Percentiles rank a stretch among this genome's conserved stretches.
Conservation (phyloP, 768 basidiomycete genomes). For the Xanthoconium stramineum region DNA sequence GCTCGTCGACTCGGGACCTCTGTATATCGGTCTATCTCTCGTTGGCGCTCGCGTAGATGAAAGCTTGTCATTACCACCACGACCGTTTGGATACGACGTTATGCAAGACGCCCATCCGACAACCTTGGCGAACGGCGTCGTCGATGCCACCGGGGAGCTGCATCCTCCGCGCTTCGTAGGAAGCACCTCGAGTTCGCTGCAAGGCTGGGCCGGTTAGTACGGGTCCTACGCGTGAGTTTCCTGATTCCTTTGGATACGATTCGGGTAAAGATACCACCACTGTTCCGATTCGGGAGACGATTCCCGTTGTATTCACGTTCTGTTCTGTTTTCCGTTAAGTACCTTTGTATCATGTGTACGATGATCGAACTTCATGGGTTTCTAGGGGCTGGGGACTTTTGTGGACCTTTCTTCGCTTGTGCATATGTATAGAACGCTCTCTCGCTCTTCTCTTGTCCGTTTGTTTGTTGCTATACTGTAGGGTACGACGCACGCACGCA, state of each 20-base stretch:
- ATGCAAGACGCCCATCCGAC: slow-evolving; percentile 6
- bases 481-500: not conserved
- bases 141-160: not conserved
- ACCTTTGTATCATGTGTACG: not conserved
- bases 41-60: not conserved
- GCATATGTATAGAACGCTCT: not conserved
- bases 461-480: not conserved
- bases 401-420: not conserved
- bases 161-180: slow-evolving; percentile 11
- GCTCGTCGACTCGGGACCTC: not conserved
- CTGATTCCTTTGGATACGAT: too few species aligned
- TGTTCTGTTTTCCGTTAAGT: not conserved
- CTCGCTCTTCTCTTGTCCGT: not conserved
- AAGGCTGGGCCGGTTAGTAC: slow-evolving; percentile 27
- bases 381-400: slow-evolving; percentile 16
- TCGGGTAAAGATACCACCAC: too few species aligned
- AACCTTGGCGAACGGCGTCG: not conserved
- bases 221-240: too few species aligned
- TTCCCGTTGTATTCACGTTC: not conserved
- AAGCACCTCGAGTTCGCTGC: slow-evolving; percentile 26
- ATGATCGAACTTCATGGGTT: not conserved
- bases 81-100: slow-evolving; percentile 10
- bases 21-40: not conserved
- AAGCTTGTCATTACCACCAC: slow-evolving; percentile 6
- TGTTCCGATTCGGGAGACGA: too few species aligned